Base-by-base conservation (phyloP, 2,329 filamentous ascomycete genomes). In the Dissoconium aciculare region DNA sequence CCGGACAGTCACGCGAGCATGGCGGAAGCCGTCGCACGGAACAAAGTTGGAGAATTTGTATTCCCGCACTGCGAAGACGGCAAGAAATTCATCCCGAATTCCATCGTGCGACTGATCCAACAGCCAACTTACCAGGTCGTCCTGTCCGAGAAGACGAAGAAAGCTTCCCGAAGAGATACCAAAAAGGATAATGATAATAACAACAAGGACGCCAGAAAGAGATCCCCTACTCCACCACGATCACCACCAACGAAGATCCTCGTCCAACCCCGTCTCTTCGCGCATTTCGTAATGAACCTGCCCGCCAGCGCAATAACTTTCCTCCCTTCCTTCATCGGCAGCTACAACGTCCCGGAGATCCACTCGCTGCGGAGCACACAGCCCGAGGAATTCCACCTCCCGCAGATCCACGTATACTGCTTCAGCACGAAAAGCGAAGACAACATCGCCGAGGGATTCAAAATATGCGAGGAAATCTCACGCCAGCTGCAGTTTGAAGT, bases 251-350 rank as follows among this genome's bases (percentile, higher is more conserved):
- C 58, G 17, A 53, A 56, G 35, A 58, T 49, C 1, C 35, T 64
- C 11, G 32, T 44, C 8, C 64, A 84, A 27, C 87, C 87, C 2
- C 66, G 67, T 2, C 75, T 76, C 21, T 81, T 95, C 52, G 69
- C 74, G n/a, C 89, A 95, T 60, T 98, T 85, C 54, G 79, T 95
- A 42, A 94, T 98, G 82, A 98, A 98, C 57, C 75, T 98, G 11
- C 89, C 89, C 1, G 89, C 85, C 1, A 79, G 74, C 1, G 87
- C 89, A 1, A 76, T 89, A 37, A 75, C 79, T 35, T 98, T 98
- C 52, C 66, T 94, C 47, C 62, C 71, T 16, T 62, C 64, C 9
- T 91, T 84, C 63, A 70, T 74, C 12, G 87, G 89, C 4, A 57
- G 93, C 11, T 95, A 94, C 52, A 59, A 69, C 3, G 28, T 41